Percentiles rank a stretch among this genome's conserved stretches.
Evolutionary conservation across 768 basidiomycete genomes (phyloP).

Genomic region (Tulasnella sp.): DNA sequence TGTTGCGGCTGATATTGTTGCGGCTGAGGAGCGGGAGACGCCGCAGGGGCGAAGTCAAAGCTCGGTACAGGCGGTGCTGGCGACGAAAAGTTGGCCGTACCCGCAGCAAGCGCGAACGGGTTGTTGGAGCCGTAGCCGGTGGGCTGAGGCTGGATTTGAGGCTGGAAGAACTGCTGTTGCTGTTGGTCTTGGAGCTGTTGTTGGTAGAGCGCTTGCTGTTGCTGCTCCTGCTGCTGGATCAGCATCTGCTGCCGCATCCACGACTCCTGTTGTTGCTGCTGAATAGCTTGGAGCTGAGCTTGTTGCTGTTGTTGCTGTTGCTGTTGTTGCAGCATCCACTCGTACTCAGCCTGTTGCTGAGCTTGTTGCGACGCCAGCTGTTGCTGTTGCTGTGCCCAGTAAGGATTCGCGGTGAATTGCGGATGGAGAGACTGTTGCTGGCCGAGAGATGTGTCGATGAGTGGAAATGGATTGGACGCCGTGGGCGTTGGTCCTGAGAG

Average conservation of each 20-base stretch:
- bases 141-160: conserved; percentile 28
- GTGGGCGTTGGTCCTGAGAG: conserved; percentile 23
- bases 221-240: conserved; percentile 28
- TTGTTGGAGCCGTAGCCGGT: conserved; percentile 72
- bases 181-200: conserved; percentile 14
- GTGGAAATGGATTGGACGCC: conserved; percentile 47
- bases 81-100: conserved; percentile 17
- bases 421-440: conserved; percentile 68
- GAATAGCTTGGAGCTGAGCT: conserved; percentile 33
- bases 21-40: no score
- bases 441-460: conserved; percentile 41
- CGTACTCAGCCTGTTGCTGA: conserved; percentile 28
- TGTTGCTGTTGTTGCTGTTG: conserved; percentile 65
- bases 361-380: conserved; percentile 21
- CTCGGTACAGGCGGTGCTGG: conserved; percentile 22
- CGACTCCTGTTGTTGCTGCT: conserved; percentile 29
- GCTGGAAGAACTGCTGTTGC: conserved; percentile 10
- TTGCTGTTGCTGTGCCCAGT: conserved; percentile 36
- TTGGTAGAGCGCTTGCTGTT: conserved; percentile 21
- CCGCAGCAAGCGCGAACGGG: conserved; percentile 58
- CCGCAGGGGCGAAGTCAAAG: conserved; percentile 19
- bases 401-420: conserved; percentile 87
- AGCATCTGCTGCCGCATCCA: conserved; percentile 27
- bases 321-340: conserved; percentile 43
- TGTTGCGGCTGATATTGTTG: no score